Base-by-base conservation (phyloP, 2,329 filamentous ascomycete species). In the Alternaria arbusti region DNA sequence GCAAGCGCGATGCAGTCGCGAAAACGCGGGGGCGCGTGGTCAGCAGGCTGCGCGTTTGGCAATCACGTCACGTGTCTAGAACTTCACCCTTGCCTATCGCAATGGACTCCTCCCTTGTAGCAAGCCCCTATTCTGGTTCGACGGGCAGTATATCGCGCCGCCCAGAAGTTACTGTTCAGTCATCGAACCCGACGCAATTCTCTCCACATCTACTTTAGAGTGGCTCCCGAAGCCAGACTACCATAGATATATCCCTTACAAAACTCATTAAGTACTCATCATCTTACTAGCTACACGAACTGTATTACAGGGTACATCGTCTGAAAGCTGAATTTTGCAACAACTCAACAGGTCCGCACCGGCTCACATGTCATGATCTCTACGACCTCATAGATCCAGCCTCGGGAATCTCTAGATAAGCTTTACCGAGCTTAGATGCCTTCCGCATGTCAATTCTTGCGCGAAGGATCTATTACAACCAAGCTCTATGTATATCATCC, bases 11-110 rank as follows among this genome's bases (percentile, higher is more conserved):
- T 25, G 59, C 28, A 54, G 52, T 44, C 59, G 47, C 59, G 52
- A 60, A 30, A 56, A 64, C 65, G 58, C 65, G 68, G 36, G 32
- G 40, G 64, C 67, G 66, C 70, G 70, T 22, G 45, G 46, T 67
- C 67, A 68, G 36, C 67, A 65, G 40, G 64, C 36, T 17, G n/a
- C 36, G 36, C 36, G 36, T 40, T 40, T 40, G 36, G 11, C 13
- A 22, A 12, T 3, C 17, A 9, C 17, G 26, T 30, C 26, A 51
- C 47, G 30, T 51, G 12, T 32, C 17, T 28, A 22, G 15, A 6
- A 40, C n/a, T 40, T 40, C 36, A 40, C 36, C 15, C 5, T 11
- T 40, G 8, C n/a, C 4, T 2, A 17, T n/a, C 15, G 2, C 32
- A 40, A 7, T 40, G 10, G 36, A 17, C 9, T 40, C 9, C n/a